phyloP scores from a whole-genome alignment of 768 basidiomycete genomes.

The Leucogyrophana mollusca region DNA sequence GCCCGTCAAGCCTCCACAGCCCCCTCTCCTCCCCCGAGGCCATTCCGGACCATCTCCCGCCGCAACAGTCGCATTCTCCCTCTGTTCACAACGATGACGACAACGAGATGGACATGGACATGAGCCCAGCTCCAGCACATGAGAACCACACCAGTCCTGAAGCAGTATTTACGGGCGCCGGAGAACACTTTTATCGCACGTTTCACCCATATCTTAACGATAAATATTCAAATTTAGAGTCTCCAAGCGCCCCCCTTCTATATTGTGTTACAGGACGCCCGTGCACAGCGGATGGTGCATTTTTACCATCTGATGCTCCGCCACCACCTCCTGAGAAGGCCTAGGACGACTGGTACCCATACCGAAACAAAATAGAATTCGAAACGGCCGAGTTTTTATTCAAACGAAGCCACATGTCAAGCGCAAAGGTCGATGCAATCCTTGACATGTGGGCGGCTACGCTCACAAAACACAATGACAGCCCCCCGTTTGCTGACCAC shows the following conservation, averaged over 20 bases:
- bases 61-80: too few species aligned
- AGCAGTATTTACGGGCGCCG: conserved; percentile 1
- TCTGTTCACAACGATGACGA: too few species aligned
- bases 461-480: not conserved
- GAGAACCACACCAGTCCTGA: not conserved
- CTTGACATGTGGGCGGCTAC: conserved; percentile 17
- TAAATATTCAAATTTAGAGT: not conserved
- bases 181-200: not conserved
- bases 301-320: conserved; percentile 1
- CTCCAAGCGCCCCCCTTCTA: not conserved
- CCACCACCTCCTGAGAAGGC: not conserved
- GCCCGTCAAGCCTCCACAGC: too few species aligned
- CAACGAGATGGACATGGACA: too few species aligned
- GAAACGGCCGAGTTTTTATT: conserved; percentile 20
- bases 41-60: too few species aligned
- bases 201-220: conserved; percentile 6
- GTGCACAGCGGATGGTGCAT: conserved; percentile 2
- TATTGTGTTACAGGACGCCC: not conserved
- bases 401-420: conserved; percentile 16
- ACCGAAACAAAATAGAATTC: conserved; percentile 14
- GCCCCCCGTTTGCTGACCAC: conserved; percentile 19
- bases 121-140: too few species aligned
- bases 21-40: too few species aligned
- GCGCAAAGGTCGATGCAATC: conserved; percentile 15
- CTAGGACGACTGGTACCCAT: conserved; percentile 11